Evolutionary conservation across 139 green algal genomes (phyloP), one percentile per base, ranked within the genome.

Genomic region (Chlorella sp.): DNA sequence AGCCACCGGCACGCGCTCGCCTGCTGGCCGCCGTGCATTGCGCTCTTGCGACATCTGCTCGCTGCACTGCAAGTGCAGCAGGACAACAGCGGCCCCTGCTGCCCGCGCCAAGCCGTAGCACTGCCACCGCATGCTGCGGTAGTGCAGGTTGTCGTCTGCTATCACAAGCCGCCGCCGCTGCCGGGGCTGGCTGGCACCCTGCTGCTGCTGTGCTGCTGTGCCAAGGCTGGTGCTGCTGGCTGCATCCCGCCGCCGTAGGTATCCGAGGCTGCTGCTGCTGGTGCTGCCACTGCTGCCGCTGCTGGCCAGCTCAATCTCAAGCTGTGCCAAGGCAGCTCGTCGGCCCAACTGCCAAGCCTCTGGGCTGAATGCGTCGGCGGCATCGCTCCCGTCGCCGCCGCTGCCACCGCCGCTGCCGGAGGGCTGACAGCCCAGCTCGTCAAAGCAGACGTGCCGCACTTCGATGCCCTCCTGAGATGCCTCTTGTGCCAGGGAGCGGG

Each of bases 81-180:
- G 76, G 1, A 82, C 60, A 2, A 51, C 38, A 21, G 76, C 76
- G 0, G 76, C 76, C 17, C 36, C 36, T 0, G 76, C 60, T 9
- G 60, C 38, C 0, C 57, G 36, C 4, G 76, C 76, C 26, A 82
- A 39, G 7, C 23, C n/a, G 60, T 71, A 72, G 26, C 60, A 72
- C 76, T 82, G 38, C 57, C 76, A 67, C 26, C 76, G 76, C 76
- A 82, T 82, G 76, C 76, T 82, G 36, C 60, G 56, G 36, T 73
- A 71, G 36, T 82, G 76, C 76, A 82, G 36, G 60, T 82, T 82
- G 60, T 82, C 60, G 26, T 82, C 76, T 60, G 76, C 76, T 1
- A 82, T 82, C 13, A 82, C 76, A 32, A 82, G 60, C 20, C 60
- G 30, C 4, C 21, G 20, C 71, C 16, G 73, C 39, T 28, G 71